Conservation (phyloP, 352 stramenopile species). For the Phytophthora colocasiae region DNA sequence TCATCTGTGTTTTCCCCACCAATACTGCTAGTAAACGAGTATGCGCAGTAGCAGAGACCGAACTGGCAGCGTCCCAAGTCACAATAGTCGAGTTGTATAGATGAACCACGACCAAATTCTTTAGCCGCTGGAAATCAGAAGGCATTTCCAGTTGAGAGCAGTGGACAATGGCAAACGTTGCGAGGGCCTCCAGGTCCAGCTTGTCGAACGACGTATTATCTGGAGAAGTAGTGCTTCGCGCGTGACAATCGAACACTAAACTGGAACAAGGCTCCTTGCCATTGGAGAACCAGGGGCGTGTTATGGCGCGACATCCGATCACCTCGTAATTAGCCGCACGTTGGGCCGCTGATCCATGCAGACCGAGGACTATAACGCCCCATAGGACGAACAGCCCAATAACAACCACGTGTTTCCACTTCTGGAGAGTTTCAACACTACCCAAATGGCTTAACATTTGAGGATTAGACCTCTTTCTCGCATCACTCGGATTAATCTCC, state of each 20-base stretch:
- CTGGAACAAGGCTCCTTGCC: slow-evolving; percentile 32
- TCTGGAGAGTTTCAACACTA: slow-evolving; percentile 1
- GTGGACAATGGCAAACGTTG: slow-evolving; percentile 20
- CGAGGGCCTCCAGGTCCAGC: slow-evolving; percentile 11
- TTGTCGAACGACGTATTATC: slow-evolving; percentile 21
- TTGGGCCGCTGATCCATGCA: slow-evolving; percentile 14
- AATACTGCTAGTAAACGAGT: slow-evolving; percentile 14
- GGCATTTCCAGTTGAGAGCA: slow-evolving; percentile 20
- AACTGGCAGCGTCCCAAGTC: slow-evolving; percentile 15
- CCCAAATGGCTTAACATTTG: neutral
- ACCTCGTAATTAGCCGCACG: slow-evolving; percentile 22
- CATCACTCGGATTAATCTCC: neutral
- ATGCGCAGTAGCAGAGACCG: slow-evolving; percentile 21
- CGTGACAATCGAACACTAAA: slow-evolving; percentile 28
- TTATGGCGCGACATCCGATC: slow-evolving; percentile 13
- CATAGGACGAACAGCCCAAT: slow-evolving; percentile 22
- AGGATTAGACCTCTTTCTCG: neutral
- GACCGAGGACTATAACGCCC: slow-evolving; percentile 14
- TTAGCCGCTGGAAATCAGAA: slow-evolving; percentile 9
- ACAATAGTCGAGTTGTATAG: slow-evolving; percentile 33
- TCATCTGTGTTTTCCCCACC: slow-evolving; percentile 15
- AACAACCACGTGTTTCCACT: slow-evolving; percentile 11
- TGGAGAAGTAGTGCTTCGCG: slow-evolving; percentile 3
- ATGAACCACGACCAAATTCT: slow-evolving; percentile 14
- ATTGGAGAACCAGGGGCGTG: slow-evolving; percentile 29